Base-by-base conservation (phyloP, 1,284 basidiomycete species). In the Inonotus hispidus region DNA sequence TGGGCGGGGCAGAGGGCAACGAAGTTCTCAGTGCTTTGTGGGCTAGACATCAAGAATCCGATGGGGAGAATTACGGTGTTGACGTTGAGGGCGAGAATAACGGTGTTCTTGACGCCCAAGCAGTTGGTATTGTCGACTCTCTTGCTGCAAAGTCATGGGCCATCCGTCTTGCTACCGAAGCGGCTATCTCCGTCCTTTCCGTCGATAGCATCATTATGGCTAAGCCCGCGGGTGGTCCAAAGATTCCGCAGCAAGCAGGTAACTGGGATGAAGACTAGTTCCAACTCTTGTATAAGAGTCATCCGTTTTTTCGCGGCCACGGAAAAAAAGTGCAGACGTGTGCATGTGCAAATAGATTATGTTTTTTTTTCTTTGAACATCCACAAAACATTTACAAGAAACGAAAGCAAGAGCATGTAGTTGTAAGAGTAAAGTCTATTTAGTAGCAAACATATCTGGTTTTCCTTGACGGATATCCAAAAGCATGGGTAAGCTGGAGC, bases 141-240 rank as follows among this genome's bases (percentile, higher is more conserved):
- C 79, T 97, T 1, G 89, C 88, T 7, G 91, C 92, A 16, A 97
- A 96, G 74, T 79, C 85, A 8, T 97, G 94, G 93, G 93, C 93
- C 1, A 83, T 97, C 66, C 80, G 84, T 63, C 84, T 95, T 32
- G 94, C 90, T 14, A 95, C 95, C 0, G 95, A 97, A 71, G 95
- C 97, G 3, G 97, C 97, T 1, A 85, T 95, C 58, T 88, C 91
- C 0, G 94, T 99, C 23, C 83, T 99, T 53, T 90, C 89, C 62
- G 97, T 99, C 10, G 97, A 99, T 75, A 93, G 91, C 68, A 98
- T 98, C 74, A 99, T 99, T 76, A 96, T 98, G 86, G 93, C 92
- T 74, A 94, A 93, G 72, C 92, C 92, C 55, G 92, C 93, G 0
- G 93, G 93, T 59, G 90, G 90, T 59, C 90, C 90, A 49, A 92